These are phyloP conservation scores for Ephemerocybe angulata DNA, from an alignment of 768 basidiomycete genomes.

Conservation along the genomic window DNA sequence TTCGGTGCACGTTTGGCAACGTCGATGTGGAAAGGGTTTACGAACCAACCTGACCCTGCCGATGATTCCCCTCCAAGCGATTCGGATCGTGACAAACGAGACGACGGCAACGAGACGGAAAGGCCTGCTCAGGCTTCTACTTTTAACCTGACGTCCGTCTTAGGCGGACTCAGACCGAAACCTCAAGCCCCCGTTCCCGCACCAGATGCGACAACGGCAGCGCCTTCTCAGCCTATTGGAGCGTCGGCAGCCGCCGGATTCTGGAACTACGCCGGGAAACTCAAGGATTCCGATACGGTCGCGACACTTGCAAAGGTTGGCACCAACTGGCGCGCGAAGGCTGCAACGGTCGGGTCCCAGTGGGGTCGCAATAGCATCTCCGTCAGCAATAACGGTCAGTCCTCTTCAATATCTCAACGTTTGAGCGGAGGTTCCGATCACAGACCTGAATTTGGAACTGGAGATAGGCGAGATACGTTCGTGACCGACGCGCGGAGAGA, in stretches of 20 bases:
- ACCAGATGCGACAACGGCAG: constrained; percentile 33
- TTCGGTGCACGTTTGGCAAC: constrained; percentile 55
- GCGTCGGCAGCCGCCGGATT: constrained; percentile 35
- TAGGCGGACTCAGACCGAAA: not conserved
- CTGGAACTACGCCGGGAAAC: constrained; percentile 71
- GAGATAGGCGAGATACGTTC: too few relatives aligned
- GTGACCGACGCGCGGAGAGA: too few relatives aligned
- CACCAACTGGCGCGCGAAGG: constrained; percentile 71
- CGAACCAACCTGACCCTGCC: constrained; percentile 44
- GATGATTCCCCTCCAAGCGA: constrained; percentile 36
- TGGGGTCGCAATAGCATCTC: too few relatives aligned
- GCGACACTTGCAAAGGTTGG: constrained; percentile 71
- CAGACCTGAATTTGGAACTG: too few relatives aligned
- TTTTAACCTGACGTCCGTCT: constrained; percentile 9
- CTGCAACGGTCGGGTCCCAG: too few relatives aligned
- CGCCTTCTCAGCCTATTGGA: constrained; percentile 48
- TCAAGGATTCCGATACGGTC: constrained; percentile 69
- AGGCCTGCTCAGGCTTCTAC: constrained; percentile 21
- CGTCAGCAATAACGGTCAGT: too few relatives aligned
- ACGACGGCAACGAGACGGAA: constrained; percentile 47
- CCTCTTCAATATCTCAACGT: too few relatives aligned
- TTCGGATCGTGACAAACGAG: constrained; percentile 33
- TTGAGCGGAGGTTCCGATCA: too few relatives aligned
- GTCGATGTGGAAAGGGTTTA: constrained; percentile 67
- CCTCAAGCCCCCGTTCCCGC: constrained; percentile 2